Conservation (phyloP, 306 rosid species). For the Rosa persica region DNA sequence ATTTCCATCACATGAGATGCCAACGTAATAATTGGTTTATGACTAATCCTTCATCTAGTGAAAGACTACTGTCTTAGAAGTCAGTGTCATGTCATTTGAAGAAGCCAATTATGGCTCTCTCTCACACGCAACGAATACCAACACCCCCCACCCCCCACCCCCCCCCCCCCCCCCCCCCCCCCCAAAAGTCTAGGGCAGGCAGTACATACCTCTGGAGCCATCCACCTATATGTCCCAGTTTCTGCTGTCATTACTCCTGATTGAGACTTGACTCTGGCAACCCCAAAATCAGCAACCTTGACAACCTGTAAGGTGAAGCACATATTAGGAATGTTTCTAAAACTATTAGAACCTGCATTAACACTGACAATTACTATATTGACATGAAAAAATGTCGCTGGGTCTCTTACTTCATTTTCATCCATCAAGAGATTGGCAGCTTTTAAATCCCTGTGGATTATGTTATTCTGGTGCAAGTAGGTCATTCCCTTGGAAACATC, state of each 20-base stretch:
- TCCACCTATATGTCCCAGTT: conserved; percentile 99
- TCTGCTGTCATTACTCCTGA: conserved; percentile 99
- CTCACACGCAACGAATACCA: not conserved
- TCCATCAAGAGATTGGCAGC: conserved; percentile 98
- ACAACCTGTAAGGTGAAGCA: conserved; percentile 58
- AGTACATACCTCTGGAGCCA: conserved; percentile 92
- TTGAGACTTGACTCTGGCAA: conserved; percentile 92
- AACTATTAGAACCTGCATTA: not conserved
- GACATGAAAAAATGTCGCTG: not conserved
- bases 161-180: too few relatives aligned
- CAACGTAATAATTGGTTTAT: too few relatives aligned
- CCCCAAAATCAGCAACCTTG: conserved; percentile 99
- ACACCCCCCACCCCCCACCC: too few relatives aligned
- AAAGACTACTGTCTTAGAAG: too few relatives aligned
- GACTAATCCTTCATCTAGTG: too few relatives aligned
- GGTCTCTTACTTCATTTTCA: conserved; percentile 75
- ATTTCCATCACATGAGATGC: too few relatives aligned
- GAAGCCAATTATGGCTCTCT: not conserved
- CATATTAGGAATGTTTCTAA: not conserved
- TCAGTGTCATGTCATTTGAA: too few relatives aligned
- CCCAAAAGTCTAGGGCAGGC: not conserved
- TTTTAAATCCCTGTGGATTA: conserved; percentile 94
- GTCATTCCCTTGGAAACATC: conserved; percentile 96
- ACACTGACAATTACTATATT: not conserved
- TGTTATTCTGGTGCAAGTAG: conserved; percentile 94